A percentile compares a stretch with the other conserved stretches of the same genome.
These are phyloP conservation scores for Cytospora piceae DNA, from an alignment of 2,329 filamentous ascomycete species.

Conservation along the genomic window DNA sequence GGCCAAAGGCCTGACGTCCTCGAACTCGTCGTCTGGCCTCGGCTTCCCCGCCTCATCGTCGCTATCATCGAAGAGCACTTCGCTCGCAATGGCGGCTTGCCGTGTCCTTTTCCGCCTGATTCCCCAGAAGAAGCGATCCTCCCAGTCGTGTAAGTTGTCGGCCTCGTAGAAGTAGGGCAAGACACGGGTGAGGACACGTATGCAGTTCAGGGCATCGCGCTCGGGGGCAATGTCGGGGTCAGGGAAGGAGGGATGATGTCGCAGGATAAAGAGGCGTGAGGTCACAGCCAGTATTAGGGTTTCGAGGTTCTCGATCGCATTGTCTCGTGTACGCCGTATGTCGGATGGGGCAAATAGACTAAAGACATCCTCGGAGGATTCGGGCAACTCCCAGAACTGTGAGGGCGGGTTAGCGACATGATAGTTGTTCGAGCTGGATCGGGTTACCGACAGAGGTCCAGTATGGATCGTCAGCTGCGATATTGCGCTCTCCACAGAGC, in stretches of 20 bases:
- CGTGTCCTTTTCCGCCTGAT: slow-evolving; percentile 72
- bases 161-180: slow-evolving; percentile 92
- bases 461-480: slow-evolving; percentile 85
- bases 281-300: slow-evolving; percentile 83
- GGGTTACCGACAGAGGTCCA: slow-evolving; percentile 78
- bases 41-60: slow-evolving; percentile 58
- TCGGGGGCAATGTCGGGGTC: slow-evolving; percentile 84
- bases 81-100: slow-evolving; percentile 66
- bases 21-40: slow-evolving; percentile 65
- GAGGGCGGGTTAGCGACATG: slow-evolving; percentile 18
- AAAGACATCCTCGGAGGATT: slow-evolving; percentile 95
- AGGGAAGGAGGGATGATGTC: slow-evolving; percentile 89
- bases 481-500: slow-evolving; percentile 87
- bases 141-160: slow-evolving; percentile 81
- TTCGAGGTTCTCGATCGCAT: slow-evolving; percentile 84
- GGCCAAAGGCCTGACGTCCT: slow-evolving; percentile 83
- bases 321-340: slow-evolving; percentile 85
- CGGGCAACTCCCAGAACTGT: slow-evolving; percentile 96
- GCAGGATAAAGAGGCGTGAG: slow-evolving; percentile 79
- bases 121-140: slow-evolving; percentile 92
- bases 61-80: slow-evolving; percentile 84
- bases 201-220: slow-evolving; percentile 90
- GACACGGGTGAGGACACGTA: slow-evolving; percentile 85
- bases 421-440: not conserved
- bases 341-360: slow-evolving; percentile 89